Evolutionary conservation across 352 stramenopile genomes (phyloP).

Genomic region (Phytophthora quininea): DNA sequence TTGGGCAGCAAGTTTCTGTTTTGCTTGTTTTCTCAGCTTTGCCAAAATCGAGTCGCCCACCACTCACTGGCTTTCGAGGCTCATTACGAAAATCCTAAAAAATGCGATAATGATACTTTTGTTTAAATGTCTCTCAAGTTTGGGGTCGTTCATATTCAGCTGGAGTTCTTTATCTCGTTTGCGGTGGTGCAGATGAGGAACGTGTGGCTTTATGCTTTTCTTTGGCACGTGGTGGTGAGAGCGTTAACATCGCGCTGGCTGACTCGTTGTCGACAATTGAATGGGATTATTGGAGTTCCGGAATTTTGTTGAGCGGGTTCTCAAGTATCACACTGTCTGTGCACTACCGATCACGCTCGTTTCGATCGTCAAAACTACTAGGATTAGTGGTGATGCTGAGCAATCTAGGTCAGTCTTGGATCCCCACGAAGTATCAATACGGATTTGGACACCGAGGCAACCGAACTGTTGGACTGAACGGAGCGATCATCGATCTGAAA

Average conservation of each 20-base stretch:
- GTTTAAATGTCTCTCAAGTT: too few relatives aligned
- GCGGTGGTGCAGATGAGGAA: conserved; percentile 40
- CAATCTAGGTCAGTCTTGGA: neutral
- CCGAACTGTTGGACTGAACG: conserved; percentile 13
- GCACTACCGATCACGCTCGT: conserved; percentile 17
- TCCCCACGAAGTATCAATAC: conserved; percentile 13
- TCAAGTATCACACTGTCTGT: conserved; percentile 27
- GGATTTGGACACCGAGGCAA: neutral
- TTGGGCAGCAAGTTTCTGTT: neutral
- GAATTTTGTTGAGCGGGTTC: conserved; percentile 37
- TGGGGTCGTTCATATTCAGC: conserved; percentile 24
- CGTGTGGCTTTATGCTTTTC: conserved; percentile 35
- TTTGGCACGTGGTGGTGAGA: conserved; percentile 19
- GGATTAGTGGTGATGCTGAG: conserved; percentile 1
- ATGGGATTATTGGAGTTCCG: conserved; percentile 23
- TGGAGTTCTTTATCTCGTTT: conserved; percentile 21
- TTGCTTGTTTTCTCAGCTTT: neutral
- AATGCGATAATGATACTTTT: too few relatives aligned
- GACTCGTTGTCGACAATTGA: neutral
- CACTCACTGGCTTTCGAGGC: too few relatives aligned
- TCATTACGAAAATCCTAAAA: too few relatives aligned
- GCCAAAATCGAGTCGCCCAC: too few relatives aligned
- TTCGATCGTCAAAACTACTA: conserved; percentile 9
- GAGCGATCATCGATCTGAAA: conserved; percentile 37
- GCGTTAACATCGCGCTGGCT: conserved; percentile 13